Conservation (phyloP, 352 stramenopile species). For the Globisporangium okanoganense region DNA sequence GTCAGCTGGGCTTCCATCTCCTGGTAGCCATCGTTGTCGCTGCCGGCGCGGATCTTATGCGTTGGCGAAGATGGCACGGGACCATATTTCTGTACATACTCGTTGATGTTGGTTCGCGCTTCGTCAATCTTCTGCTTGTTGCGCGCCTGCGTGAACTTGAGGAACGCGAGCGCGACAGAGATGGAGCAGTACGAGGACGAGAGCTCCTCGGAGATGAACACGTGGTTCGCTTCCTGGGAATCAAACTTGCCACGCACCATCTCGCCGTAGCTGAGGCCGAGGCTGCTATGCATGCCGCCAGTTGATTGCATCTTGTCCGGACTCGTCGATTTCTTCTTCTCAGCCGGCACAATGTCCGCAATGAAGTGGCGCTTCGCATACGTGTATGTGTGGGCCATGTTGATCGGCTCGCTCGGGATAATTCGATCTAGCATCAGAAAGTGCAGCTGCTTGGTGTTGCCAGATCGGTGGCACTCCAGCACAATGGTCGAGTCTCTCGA, state of each 20-base stretch:
- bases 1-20: conserved; percentile 52
- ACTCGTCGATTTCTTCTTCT: conserved; percentile 31
- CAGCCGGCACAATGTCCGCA: conserved; percentile 58
- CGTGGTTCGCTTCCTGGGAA: conserved; percentile 51
- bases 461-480: conserved; percentile 52
- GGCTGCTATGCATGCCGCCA: conserved; percentile 15
- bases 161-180: conserved; percentile 76
- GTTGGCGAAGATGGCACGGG: conserved; percentile 25
- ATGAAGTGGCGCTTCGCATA: conserved; percentile 84
- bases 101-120: conserved; percentile 37
- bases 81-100: conserved; percentile 59
- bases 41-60: conserved; percentile 21
- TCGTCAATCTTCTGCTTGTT: conserved; percentile 67
- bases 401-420: conserved; percentile 52
- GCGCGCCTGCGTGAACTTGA: conserved; percentile 65
- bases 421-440: conserved; percentile 82
- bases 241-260: conserved; percentile 57
- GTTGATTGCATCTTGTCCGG: conserved; percentile 25
- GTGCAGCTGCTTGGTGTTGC: conserved; percentile 49
- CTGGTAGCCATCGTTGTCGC: conserved; percentile 29
- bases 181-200: conserved; percentile 78
- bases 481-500: conserved; percentile 73
- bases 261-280: conserved; percentile 45
- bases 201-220: conserved; percentile 81
- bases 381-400: conserved; percentile 68